A percentile compares a stretch with the other conserved stretches of the same genome.
These are phyloP conservation scores for Kodamaea plutei DNA, from an alignment of 1,139 yeast genomes.

Conservation along the genomic window DNA sequence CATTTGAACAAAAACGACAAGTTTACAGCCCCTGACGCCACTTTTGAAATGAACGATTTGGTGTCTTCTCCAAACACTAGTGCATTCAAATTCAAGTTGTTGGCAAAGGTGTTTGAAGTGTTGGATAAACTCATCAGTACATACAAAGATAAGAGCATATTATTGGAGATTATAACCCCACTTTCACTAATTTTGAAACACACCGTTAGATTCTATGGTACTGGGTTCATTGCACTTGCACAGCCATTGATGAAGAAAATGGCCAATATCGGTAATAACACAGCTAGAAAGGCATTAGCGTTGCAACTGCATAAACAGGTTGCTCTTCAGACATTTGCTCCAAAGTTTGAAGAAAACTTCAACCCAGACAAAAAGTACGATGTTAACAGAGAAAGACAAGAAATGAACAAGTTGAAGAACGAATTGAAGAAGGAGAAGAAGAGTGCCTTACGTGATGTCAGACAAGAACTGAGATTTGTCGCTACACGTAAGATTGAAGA, in stretches of 20 bases:
- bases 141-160: conserved; percentile 67
- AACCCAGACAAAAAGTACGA: conserved; percentile 94
- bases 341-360: conserved; percentile 93
- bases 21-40: conserved; percentile 8
- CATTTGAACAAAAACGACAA: conserved; percentile 19
- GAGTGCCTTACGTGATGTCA: conserved; percentile 80
- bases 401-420: conserved; percentile 73
- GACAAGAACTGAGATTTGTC: conserved; percentile 82
- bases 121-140: conserved; percentile 31
- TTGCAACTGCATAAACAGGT: conserved; percentile 85
- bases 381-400: conserved; percentile 75
- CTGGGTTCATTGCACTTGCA: conserved; percentile 7
- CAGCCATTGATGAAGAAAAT: conserved; percentile 45
- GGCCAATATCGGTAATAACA: conserved; percentile 36
- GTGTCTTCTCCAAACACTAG: conserved; percentile 13
- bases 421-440: conserved; percentile 91
- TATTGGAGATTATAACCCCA: conserved; percentile 53
- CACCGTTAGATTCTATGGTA: conserved; percentile 32
- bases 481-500: conserved; percentile 82
- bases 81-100: conserved; percentile 27
- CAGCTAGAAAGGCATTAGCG: conserved; percentile 68
- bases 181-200: conserved; percentile 36
- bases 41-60: conserved; percentile 18
- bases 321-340: conserved; percentile 81
- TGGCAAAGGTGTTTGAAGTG: conserved; percentile 22